Base-by-base conservation (phyloP, 2,329 filamentous ascomycete genomes). In the Penicillium hesseltinei region DNA sequence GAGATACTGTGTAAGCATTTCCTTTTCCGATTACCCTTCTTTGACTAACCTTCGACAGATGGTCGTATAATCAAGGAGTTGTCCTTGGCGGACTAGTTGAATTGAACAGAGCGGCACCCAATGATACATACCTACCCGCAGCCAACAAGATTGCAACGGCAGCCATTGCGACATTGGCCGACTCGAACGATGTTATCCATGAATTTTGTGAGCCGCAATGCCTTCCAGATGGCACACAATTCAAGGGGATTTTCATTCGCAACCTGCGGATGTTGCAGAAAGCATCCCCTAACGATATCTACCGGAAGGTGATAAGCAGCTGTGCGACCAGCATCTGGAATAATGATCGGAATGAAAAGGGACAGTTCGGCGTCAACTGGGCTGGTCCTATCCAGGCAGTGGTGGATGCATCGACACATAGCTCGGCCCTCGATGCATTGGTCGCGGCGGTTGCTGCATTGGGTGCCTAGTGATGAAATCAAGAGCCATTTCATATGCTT, bases 171-270 rank as follows among this genome's bases (percentile, higher is more conserved):
- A 62, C 73, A 25, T 68, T 84, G 5, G 69, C 78, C 4, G 77
- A 81, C 58, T 56, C 70, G 0, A 71, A 79, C 51, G 78, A 80
- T 11, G 75, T 86, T 27, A 72, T 87, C 1, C 78, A 77, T 57
- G 84, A 87, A 57, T 61, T 69, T 23, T 86, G 84, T 62, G 84
- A 86, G 63, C 77, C 80, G 1, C 48, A 59, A 57, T 83, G 79
- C 53, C 77, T 75, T 11, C 82, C 62, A 4, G 63, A 86, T 58
- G 81, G 78, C 1, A 79, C 83, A 35, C 85, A 89, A 66, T 91
- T 91, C 80, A 91, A 91, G 72, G 88, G 88, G 4, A 78, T 90
- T 36, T 89, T 90, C 61, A 79, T 84, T 17, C 81, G 87, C 21
- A 89, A 89, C 66, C 74, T 91, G 21, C 78, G 80, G 35, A 81